Evolutionary conservation across 2,329 filamentous ascomycete species (phyloP).

Genomic region (Colletotrichum liaoningense): DNA sequence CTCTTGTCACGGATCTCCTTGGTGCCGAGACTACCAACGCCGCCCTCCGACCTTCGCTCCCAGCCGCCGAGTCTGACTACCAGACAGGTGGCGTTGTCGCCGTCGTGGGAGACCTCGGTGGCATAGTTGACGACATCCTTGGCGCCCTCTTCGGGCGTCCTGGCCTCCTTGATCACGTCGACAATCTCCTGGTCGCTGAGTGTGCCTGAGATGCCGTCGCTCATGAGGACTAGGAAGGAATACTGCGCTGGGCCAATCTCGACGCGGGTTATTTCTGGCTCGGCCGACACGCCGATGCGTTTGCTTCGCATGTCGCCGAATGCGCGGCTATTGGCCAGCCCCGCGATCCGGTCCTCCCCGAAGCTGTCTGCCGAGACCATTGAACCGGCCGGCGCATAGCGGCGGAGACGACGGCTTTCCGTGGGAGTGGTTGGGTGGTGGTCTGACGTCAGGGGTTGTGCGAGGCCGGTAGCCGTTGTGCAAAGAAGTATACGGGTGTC

Average conservation of each 20-base stretch:
- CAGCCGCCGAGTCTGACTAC: constrained; percentile 76
- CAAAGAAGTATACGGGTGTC: constrained; percentile 93
- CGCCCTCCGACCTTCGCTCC: constrained; percentile 83
- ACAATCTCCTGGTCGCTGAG: constrained; percentile 95
- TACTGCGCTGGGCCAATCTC: constrained; percentile 88
- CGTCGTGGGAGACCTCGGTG: constrained; percentile 79
- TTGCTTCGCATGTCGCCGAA: constrained; percentile 95
- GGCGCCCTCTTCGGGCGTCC: constrained; percentile 88
- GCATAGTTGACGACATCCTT: constrained; percentile 86
- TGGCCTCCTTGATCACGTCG: constrained; percentile 93
- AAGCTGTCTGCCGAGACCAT: constrained; percentile 93
- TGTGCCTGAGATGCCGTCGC: constrained; percentile 88
- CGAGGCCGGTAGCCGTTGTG: constrained; percentile 83
- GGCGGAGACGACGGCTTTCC: constrained; percentile 84
- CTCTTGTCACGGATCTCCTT: constrained; percentile 91
- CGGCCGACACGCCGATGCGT: constrained; percentile 91
- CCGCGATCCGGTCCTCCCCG: constrained; percentile 94
- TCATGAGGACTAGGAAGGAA: constrained; percentile 88
- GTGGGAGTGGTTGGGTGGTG: constrained; percentile 91
- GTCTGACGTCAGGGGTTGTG: constrained; percentile 86
- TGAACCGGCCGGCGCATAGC: constrained; percentile 79
- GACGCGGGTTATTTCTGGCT: constrained; percentile 86
- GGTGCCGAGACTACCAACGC: constrained; percentile 87
- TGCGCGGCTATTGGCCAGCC: constrained; percentile 91
- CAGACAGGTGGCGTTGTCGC: constrained; percentile 77